phyloP scores from a whole-genome alignment of 495 filamentous ascomycete species.

The Daldinia concentrica region DNA sequence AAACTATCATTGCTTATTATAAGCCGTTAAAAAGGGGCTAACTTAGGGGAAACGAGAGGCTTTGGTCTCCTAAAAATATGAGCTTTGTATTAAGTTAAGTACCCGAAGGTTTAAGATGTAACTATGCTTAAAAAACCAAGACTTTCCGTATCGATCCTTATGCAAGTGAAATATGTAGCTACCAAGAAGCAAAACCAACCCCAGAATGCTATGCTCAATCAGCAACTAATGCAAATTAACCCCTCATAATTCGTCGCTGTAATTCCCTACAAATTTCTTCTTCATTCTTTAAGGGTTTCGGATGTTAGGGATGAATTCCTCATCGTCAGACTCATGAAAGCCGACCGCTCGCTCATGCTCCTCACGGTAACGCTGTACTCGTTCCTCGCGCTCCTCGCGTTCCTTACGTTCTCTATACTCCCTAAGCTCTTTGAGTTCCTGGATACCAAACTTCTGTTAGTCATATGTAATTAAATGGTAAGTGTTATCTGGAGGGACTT shows the following conservation, averaged over 20 bases:
- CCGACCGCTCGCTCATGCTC: conserved; percentile 1
- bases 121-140: neutral
- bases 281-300: neutral
- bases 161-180: neutral
- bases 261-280: neutral
- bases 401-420: neutral
- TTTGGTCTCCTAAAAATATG: neutral
- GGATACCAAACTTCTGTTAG: neutral
- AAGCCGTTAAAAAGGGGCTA: neutral
- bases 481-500: neutral
- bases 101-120: neutral
- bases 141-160: neutral
- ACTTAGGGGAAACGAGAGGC: neutral
- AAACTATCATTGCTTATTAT: neutral
- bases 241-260: neutral
- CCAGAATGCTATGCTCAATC: neutral
- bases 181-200: neutral
- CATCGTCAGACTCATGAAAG: conserved; percentile 14
- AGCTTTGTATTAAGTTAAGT: neutral
- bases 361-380: neutral
- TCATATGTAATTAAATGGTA: neutral
- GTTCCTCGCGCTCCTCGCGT: neutral
- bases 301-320: conserved; percentile 18
- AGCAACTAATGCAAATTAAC: neutral
- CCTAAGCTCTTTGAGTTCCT: neutral